phyloP scores from a whole-genome alignment of 192 early-diverging fungal genomes.

The Powellomyces hirtus region DNA sequence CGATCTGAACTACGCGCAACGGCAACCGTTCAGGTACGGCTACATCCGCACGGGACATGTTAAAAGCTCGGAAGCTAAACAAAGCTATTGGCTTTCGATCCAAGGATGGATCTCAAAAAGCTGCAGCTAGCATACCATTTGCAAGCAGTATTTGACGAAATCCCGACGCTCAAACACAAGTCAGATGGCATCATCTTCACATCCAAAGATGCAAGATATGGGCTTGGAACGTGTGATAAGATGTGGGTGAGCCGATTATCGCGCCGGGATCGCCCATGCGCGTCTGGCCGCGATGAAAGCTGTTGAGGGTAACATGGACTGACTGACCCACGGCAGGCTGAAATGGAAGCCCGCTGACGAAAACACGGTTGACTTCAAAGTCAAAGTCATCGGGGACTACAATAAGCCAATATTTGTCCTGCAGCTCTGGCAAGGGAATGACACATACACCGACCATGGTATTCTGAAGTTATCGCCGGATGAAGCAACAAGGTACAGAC shows the following conservation, averaged over 20 bases:
- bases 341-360: conserved; percentile 65
- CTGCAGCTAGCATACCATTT: conserved; percentile 50
- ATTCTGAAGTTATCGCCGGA: conserved; percentile 35
- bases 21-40: conserved; percentile 57
- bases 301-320: no score
- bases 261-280: no score
- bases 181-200: conserved; percentile 74
- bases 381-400: conserved; percentile 17
- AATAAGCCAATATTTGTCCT: conserved; percentile 2
- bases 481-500: conserved; percentile 2
- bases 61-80: not conserved
- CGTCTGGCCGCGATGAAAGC: no score
- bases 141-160: conserved; percentile 56
- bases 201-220: conserved; percentile 49
- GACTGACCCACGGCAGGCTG: conserved; percentile 47
- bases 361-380: conserved; percentile 59
- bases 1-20: conserved; percentile 31
- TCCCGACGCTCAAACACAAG: conserved; percentile 62
- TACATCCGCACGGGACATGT: not conserved
- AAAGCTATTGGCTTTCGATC: not conserved
- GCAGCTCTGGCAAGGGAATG: conserved; percentile 23
- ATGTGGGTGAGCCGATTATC: conserved; percentile 40
- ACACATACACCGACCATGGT: conserved; percentile 39
- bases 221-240: conserved; percentile 51
- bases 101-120: conserved; percentile 48